phyloP scores from a whole-genome alignment of 2,329 filamentous ascomycete species.

The Colletotrichum sp. region DNA sequence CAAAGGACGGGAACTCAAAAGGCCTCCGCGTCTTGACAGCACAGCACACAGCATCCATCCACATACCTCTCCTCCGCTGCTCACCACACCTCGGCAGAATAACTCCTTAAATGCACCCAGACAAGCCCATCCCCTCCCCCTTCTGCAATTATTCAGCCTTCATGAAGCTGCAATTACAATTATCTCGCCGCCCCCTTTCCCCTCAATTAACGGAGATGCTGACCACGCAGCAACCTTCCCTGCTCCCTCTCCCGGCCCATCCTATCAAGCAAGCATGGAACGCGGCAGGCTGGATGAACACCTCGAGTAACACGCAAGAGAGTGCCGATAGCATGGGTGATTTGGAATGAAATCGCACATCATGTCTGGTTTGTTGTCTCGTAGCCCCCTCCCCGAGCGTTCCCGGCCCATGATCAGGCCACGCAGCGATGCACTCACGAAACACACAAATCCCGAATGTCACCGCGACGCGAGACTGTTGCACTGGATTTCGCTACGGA shows the following conservation, averaged over 20 bases:
- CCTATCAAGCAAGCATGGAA: neutral
- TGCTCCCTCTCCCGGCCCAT: neutral
- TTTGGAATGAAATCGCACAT: neutral
- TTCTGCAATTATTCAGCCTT: neutral
- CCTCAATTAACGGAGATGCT: neutral
- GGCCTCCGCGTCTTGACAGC: neutral
- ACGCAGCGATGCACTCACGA: neutral
- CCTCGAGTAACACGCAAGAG: neutral
- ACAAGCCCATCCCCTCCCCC: neutral
- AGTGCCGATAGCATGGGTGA: neutral
- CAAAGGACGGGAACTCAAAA: neutral
- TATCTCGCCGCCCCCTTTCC: neutral
- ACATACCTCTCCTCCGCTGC: neutral
- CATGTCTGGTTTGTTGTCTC: neutral
- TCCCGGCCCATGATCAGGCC: neutral
- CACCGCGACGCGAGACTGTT: neutral
- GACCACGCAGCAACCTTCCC: neutral
- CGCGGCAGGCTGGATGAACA: neutral
- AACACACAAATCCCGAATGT: neutral
- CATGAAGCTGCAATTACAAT: neutral
- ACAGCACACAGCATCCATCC: neutral
- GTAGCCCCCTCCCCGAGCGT: neutral
- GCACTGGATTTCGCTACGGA: neutral
- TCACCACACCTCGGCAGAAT: neutral
- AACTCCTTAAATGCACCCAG: neutral